These are phyloP conservation scores for Pseudopyrenochaeta lycopersici DNA, from an alignment of 2,329 filamentous ascomycete species.

Conservation along the genomic window DNA sequence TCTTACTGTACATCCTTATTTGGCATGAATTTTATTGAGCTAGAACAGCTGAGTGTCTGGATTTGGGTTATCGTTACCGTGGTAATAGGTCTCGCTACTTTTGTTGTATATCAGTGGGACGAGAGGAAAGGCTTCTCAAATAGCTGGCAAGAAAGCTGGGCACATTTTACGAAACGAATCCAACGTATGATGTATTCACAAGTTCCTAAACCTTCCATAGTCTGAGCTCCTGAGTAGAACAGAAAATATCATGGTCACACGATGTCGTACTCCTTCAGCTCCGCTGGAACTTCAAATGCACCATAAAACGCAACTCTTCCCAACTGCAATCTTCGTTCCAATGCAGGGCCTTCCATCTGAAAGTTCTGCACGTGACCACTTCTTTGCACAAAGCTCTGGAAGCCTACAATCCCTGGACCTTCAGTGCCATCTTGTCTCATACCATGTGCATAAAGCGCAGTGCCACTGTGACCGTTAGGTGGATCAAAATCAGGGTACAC, in stretches of 20 bases:
- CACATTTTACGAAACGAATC: neutral
- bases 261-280: constrained; percentile 22
- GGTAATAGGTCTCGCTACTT: constrained; percentile 1
- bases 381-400: constrained; percentile 31
- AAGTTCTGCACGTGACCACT: constrained; percentile 25
- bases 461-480: constrained; percentile 30
- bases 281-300: constrained; percentile 29
- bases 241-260: constrained; percentile 1
- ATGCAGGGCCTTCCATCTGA: constrained; percentile 21
- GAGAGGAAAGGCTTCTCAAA: neutral
- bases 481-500: constrained; percentile 28
- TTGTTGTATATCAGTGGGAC: constrained; percentile 7
- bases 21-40: constrained; percentile 12
- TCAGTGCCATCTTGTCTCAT: constrained; percentile 22
- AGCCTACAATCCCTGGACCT: constrained; percentile 25
- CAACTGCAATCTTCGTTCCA: constrained; percentile 21
- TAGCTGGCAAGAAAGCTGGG: neutral
- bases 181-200: neutral
- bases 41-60: constrained; percentile 6
- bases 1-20: constrained; percentile 5
- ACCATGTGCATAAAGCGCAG: constrained; percentile 27
- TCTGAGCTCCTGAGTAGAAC: too few relatives aligned
- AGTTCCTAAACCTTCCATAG: neutral
- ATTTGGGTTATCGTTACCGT: constrained; percentile 10
- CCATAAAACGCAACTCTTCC: constrained; percentile 33